Base-by-base conservation (phyloP, 345 rosid genomes). In the Citrus mangshanensis region DNA sequence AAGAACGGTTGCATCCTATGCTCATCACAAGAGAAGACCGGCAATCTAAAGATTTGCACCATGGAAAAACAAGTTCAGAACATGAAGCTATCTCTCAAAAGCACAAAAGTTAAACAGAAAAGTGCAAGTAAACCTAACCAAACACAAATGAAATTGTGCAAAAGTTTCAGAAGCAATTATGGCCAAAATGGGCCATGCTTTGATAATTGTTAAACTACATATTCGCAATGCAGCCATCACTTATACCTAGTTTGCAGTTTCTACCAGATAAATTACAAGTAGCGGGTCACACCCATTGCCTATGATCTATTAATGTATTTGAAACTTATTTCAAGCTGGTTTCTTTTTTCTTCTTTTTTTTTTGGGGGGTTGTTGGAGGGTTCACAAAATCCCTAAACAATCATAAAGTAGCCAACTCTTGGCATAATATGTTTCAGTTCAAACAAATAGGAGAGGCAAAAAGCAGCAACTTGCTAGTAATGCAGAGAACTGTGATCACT, bases 1-100 rank as follows among this genome's bases (percentile, higher is more conserved):
- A 92, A 73, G 59, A 82, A 9, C 97, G 89, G 65, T 77, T 79
- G 32, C 82, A 83, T 62, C 93, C 94, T 28, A 88, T 60, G 27
- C 86, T 82, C 82, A 85, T 77, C 3, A 78, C 83, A 21, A 89
- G 85, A 72, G 85, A 78, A 59, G 87, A 87, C 70, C 72, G 58
- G 71, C 25, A 81, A 73, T 82, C 98, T 95, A 81, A 22, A 59
- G 19, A 74, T 73, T 76, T 77, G 27, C 74, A 63, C 56, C 56
- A n/a, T 4, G 65, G 25, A 59, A 72, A 70, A 67, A 46, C 46
- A 70, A 42, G 34, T 62, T 67, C 35, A 63, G 62, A 82, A 70
- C 60, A 55, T 69, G 21, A 16, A 74, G 27, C 59, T 27, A 59
- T n/a, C 32, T 62, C 19, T 38, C 38, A 16, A 18, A 58, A 67